Conservation (phyloP, 306 rosid species). For the Neltuma alba region DNA sequence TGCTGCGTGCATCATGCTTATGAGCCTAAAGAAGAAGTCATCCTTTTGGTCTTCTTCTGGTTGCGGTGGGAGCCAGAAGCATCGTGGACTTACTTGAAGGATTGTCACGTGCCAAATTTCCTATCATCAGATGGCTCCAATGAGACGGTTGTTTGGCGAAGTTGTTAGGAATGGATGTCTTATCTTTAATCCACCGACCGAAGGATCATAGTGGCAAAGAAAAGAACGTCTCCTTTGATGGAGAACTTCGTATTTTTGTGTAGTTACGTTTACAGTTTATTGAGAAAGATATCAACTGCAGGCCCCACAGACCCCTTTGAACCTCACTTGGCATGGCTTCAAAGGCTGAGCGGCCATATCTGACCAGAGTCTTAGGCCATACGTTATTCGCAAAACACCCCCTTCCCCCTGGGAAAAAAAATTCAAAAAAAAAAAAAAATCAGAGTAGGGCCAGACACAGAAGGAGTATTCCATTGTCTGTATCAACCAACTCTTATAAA, state of each 20-base stretch:
- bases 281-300: background rate
- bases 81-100: background rate
- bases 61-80: background rate
- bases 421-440: background rate
- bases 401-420: background rate
- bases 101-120: background rate
- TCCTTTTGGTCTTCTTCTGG: slow-evolving; percentile 13
- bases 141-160: background rate
- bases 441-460: background rate
- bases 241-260: background rate
- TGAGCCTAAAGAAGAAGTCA: background rate
- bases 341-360: background rate
- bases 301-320: background rate
- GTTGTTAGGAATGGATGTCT: background rate
- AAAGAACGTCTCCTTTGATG: background rate
- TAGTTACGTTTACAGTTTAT: background rate
- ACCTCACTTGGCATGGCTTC: background rate
- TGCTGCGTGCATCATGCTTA: background rate
- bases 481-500: background rate
- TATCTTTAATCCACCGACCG: background rate
- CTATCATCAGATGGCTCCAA: background rate
- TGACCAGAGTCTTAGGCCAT: background rate
- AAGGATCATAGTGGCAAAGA: background rate
- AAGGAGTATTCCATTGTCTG: background rate
- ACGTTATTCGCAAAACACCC: background rate